phyloP scores from a whole-genome alignment of 2,329 filamentous ascomycete genomes.

The Chalaropsis ovoidea region DNA sequence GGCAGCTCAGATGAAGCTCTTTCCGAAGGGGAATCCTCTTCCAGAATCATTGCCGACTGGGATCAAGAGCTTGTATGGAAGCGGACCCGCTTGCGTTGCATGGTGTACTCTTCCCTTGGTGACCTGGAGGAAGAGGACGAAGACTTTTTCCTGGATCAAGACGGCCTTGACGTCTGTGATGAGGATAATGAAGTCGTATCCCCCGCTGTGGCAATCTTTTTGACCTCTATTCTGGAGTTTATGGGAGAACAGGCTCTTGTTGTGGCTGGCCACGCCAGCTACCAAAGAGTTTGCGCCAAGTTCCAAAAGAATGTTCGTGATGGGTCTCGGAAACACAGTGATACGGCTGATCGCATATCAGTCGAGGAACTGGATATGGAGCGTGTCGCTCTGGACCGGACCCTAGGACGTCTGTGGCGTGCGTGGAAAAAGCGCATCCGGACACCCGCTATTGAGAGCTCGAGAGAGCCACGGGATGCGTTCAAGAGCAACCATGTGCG shows the following conservation, averaged over 20 bases:
- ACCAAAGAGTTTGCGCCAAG: constrained; percentile 51
- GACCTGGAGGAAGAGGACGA: constrained; percentile 98
- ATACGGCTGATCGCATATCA: constrained; percentile 56
- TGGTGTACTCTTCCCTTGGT: constrained; percentile 94
- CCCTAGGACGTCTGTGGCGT: constrained; percentile 81
- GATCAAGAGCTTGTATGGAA: constrained; percentile 94
- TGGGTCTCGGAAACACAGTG: constrained; percentile 38
- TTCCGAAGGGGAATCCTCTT: constrained; percentile 43
- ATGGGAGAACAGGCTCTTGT: constrained; percentile 84
- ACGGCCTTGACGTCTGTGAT: constrained; percentile 55
- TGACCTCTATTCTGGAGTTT: constrained; percentile 89
- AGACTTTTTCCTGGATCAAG: constrained; percentile 74
- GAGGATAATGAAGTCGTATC: constrained; percentile 61
- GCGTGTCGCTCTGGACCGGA: constrained; percentile 79
- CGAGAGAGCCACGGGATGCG: constrained; percentile 40
- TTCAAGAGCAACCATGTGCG: constrained; percentile 28
- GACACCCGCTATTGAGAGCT: constrained; percentile 41
- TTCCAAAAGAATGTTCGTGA: constrained; percentile 51
- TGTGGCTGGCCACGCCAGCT: constrained; percentile 77
- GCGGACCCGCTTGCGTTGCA: constrained; percentile 80
- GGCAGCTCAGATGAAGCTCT: constrained; percentile 66
- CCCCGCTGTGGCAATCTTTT: constrained; percentile 85
- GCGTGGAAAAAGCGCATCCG: constrained; percentile 85
- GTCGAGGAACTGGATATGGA: constrained; percentile 90
- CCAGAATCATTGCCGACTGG: constrained; percentile 50